Percentiles rank a stretch among this genome's conserved stretches.
Conservation (phyloP, 306 rosid genomes). For the Pterocarpus macrocarpus region DNA sequence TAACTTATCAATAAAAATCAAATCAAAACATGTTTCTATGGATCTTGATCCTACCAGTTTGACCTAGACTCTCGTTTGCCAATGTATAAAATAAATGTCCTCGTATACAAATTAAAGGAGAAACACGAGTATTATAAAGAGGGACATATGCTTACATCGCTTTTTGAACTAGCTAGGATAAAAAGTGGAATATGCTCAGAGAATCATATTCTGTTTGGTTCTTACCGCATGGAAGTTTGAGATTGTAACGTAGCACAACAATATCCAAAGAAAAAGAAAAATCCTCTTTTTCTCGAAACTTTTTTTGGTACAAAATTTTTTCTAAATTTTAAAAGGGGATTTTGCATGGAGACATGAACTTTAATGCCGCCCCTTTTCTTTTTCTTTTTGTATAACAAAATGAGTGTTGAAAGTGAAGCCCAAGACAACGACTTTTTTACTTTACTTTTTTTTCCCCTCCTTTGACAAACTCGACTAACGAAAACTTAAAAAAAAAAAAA, state of each 20-base stretch:
- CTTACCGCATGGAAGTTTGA: conserved; percentile 60
- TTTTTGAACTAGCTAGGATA: conserved; percentile 40
- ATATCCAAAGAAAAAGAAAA: neutral
- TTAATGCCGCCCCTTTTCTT: conserved; percentile 4
- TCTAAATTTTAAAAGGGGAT: conserved; percentile 34
- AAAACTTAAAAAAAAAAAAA: neutral
- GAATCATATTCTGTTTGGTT: conserved; percentile 55
- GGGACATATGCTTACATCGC: conserved; percentile 38
- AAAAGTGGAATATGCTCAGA: conserved; percentile 37
- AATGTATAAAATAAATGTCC: neutral
- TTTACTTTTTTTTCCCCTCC: neutral
- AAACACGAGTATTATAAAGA: neutral
- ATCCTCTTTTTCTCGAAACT: neutral
- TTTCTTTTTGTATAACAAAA: conserved; percentile 7
- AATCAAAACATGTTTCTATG: neutral
- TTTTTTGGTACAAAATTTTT: neutral
- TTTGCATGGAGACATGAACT: conserved; percentile 56
- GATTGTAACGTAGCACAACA: conserved; percentile 50
- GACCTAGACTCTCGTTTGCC: neutral
- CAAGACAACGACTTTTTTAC: conserved; percentile 16
- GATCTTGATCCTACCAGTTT: neutral
- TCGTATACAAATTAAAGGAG: neutral
- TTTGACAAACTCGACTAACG: neutral
- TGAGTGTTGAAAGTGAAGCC: conserved; percentile 37
- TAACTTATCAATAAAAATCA: no score